phyloP scores from a whole-genome alignment of 2,329 filamentous ascomycete species.

The Tolypocladium endophyticum region DNA sequence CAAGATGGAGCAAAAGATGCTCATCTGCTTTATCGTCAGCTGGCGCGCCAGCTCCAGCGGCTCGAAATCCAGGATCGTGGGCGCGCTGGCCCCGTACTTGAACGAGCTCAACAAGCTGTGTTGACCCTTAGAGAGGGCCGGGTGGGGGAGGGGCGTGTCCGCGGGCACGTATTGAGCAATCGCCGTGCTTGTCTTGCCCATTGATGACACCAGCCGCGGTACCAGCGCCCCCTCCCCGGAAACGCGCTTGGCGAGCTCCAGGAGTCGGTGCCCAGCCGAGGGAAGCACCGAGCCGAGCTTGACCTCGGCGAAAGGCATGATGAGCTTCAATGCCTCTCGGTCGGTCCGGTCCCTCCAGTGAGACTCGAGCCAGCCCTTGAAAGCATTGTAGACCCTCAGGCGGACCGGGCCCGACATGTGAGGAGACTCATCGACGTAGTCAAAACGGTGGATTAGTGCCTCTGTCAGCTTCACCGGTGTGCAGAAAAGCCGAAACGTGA shows the following conservation, averaged over 20 bases:
- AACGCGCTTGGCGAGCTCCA: slow-evolving; percentile 72
- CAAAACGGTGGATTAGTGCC: slow-evolving; percentile 80
- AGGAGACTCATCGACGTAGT: slow-evolving; percentile 74
- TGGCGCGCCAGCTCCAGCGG: slow-evolving; percentile 85
- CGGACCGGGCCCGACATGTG: slow-evolving; percentile 70
- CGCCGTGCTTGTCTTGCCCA: slow-evolving; percentile 77
- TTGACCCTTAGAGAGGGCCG: slow-evolving; percentile 67
- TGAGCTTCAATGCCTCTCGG: slow-evolving; percentile 61
- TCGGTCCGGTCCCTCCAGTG: slow-evolving; percentile 86
- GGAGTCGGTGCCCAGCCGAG: slow-evolving; percentile 67
- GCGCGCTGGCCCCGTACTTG: slow-evolving; percentile 58
- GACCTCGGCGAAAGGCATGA: slow-evolving; percentile 68
- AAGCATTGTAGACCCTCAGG: slow-evolving; percentile 85
- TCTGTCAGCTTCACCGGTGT: slow-evolving; percentile 69
- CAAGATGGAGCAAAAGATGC: slow-evolving; percentile 81
- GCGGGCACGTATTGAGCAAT: slow-evolving; percentile 59
- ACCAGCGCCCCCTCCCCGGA: slow-evolving; percentile 65
- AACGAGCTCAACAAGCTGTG: slow-evolving; percentile 60
- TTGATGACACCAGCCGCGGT: slow-evolving; percentile 71
- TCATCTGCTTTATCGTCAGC: slow-evolving; percentile 84
- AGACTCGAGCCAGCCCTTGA: slow-evolving; percentile 95
- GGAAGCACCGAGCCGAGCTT: slow-evolving; percentile 61
- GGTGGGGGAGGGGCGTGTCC: slow-evolving; percentile 60
- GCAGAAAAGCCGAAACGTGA: slow-evolving; percentile 91
- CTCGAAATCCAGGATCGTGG: slow-evolving; percentile 82